These are phyloP conservation scores for Trichosporon sp. DNA, from an alignment of 1,284 basidiomycete genomes.

Conservation along the genomic window DNA sequence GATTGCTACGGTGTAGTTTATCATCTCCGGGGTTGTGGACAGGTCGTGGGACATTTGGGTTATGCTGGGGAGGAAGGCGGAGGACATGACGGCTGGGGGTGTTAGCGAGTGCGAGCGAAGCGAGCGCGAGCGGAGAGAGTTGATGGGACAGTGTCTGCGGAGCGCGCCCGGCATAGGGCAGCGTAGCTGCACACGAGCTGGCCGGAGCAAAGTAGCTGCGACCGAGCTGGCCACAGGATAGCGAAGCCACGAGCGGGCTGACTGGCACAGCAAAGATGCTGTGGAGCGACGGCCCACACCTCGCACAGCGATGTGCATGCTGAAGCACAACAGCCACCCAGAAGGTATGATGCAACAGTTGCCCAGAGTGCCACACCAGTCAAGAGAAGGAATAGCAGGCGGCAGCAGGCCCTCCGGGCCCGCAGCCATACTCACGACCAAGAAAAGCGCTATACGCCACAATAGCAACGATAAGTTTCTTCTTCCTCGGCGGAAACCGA, in stretches of 20 bases:
- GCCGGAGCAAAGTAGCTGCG: background rate
- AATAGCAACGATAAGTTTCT: slow-evolving; percentile 53
- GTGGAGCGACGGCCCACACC: too few relatives aligned
- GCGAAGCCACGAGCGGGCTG: too few relatives aligned
- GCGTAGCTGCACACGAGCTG: too few relatives aligned
- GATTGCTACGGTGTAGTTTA: slow-evolving; percentile 56
- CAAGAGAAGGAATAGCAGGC: too few relatives aligned
- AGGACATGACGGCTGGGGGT: slow-evolving; percentile 59
- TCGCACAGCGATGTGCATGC: too few relatives aligned
- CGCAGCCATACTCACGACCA: slow-evolving; percentile 50
- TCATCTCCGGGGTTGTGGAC: slow-evolving; percentile 53
- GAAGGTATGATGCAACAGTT: too few relatives aligned
- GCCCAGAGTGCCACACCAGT: too few relatives aligned
- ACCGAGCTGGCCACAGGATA: too few relatives aligned
- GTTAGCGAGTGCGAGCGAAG: background rate
- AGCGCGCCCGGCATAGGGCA: too few relatives aligned
- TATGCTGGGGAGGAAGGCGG: slow-evolving; percentile 64
- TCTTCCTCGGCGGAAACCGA: slow-evolving; percentile 52
- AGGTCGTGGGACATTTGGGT: slow-evolving; percentile 61
- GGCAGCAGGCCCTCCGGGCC: too few relatives aligned
- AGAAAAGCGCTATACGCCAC: slow-evolving; percentile 56
- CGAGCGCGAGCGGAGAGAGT: background rate
- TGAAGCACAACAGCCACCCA: too few relatives aligned
- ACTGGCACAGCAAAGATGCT: too few relatives aligned
- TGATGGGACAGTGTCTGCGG: background rate